Percentiles rank a stretch among this genome's conserved stretches.
Evolutionary conservation across 495 filamentous ascomycete species (phyloP).

Genomic region (Pyrenopolyporus hunteri): DNA sequence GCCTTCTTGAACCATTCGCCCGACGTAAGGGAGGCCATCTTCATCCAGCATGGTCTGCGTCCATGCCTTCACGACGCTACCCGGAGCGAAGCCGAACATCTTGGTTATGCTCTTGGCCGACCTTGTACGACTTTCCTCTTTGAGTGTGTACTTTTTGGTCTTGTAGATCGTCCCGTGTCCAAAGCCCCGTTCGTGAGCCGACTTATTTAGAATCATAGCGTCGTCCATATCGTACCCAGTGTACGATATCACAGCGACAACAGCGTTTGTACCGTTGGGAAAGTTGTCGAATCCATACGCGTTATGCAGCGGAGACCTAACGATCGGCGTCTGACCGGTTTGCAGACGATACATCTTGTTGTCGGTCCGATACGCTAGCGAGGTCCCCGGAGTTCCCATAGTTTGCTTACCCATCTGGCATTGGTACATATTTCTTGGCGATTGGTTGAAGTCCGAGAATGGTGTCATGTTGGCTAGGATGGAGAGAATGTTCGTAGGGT

Average conservation of each 20-base stretch:
- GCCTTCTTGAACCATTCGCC: constrained; percentile 74
- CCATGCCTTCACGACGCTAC: constrained; percentile 65
- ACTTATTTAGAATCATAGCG: constrained; percentile 99
- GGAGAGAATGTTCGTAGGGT: constrained; percentile 95
- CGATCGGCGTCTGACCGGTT: constrained; percentile 94
- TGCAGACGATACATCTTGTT: constrained; percentile 96
- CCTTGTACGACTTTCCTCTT: constrained; percentile 67
- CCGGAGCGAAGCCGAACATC: constrained; percentile 85
- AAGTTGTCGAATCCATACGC: constrained; percentile 98
- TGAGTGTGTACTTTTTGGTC: constrained; percentile 84
- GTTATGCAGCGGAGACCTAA: constrained; percentile 89
- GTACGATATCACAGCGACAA: constrained; percentile 98
- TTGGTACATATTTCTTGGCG: constrained; percentile 99
- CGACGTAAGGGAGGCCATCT: constrained; percentile 84
- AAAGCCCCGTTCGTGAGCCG: constrained; percentile 95
- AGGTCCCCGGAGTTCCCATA: constrained; percentile 94
- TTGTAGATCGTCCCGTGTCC: constrained; percentile 97
- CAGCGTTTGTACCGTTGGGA: constrained; percentile 94
- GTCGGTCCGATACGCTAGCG: constrained; percentile 85
- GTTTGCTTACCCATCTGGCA: constrained; percentile 99
- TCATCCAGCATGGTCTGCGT: constrained; percentile 74
- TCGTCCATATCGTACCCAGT: constrained; percentile 99
- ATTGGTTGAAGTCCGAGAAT: constrained; percentile 99
- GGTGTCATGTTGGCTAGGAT: constrained; percentile 99
- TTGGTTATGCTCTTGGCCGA: constrained; percentile 65